These are phyloP conservation scores for Aethionema arabicum DNA, from an alignment of 345 rosid species.

Conservation along the genomic window DNA sequence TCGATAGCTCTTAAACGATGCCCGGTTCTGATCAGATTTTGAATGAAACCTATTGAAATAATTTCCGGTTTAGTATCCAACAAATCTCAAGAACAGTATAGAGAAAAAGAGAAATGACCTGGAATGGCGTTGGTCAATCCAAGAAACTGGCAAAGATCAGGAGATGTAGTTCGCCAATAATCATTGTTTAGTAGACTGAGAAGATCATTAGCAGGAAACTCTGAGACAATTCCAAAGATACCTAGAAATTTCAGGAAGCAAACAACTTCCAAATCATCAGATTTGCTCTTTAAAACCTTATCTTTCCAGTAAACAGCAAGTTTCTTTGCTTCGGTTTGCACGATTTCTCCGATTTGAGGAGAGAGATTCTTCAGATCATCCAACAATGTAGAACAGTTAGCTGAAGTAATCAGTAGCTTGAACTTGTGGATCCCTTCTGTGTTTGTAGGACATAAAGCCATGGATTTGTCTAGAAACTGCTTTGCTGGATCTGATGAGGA, in stretches of 20 bases:
- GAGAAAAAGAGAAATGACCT: conserved; percentile 20
- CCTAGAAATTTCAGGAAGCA: conserved; percentile 45
- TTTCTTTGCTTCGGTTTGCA: conserved; percentile 36
- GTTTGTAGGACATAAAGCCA: conserved; percentile 23
- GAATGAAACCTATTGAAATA: conserved; percentile 23
- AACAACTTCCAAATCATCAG: conserved; percentile 38
- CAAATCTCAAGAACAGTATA: not conserved
- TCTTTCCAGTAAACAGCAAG: conserved; percentile 41
- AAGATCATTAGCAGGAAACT: conserved; percentile 43
- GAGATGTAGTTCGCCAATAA: conserved; percentile 34
- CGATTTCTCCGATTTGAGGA: conserved; percentile 26
- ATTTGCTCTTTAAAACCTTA: conserved; percentile 31
- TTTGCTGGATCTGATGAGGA: conserved; percentile 43
- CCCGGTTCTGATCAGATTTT: conserved; percentile 35
- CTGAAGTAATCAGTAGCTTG: conserved; percentile 29
- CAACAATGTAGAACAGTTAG: conserved; percentile 36
- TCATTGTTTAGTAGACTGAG: conserved; percentile 34
- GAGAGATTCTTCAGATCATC: conserved; percentile 39
- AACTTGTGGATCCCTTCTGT: conserved; percentile 24
- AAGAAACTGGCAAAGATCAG: conserved; percentile 37
- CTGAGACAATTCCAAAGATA: conserved; percentile 42
- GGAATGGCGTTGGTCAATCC: conserved; percentile 35
- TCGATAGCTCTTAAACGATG: conserved; percentile 37
- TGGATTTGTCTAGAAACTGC: conserved; percentile 39
- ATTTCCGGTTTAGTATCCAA: too few species aligned